Evolutionary conservation across 768 basidiomycete species (phyloP).

Genomic region (Lentinus brumalis): DNA sequence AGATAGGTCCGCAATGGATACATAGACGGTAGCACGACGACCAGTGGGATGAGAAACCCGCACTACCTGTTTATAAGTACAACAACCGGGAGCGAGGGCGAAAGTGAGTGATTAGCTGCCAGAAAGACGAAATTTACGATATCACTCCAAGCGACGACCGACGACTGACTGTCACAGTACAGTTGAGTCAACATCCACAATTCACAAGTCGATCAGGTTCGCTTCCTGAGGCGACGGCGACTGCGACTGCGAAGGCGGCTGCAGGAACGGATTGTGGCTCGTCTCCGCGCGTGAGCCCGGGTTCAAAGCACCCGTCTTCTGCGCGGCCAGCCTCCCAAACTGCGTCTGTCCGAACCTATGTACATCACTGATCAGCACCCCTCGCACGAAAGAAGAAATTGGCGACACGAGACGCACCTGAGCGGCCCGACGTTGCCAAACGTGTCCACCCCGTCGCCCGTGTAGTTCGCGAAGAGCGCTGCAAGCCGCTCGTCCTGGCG

Average conservation of each 20-base stretch:
- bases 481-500: slow-evolving; percentile 66
- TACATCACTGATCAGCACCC: no score
- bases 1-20: no score
- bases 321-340: slow-evolving; percentile 24
- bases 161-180: no score
- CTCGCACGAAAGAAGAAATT: background rate
- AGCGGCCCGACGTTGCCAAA: slow-evolving; percentile 84
- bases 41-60: no score
- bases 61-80: no score
- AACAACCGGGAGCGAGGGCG: no score
- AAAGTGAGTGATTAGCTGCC: no score
- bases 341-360: slow-evolving; percentile 23
- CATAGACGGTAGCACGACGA: no score
- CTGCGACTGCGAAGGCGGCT: background rate
- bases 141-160: no score
- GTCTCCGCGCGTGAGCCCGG: background rate
- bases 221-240: background rate
- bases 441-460: slow-evolving; percentile 91
- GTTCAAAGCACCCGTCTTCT: slow-evolving; percentile 22
- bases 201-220: slow-evolving; percentile 8
- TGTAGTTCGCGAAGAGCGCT: slow-evolving; percentile 70
- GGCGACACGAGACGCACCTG: slow-evolving; percentile 41
- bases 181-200: background rate
- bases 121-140: no score
- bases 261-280: slow-evolving; percentile 21